Percentiles rank a stretch among this genome's conserved stretches.
phyloP scores from a whole-genome alignment of 495 filamentous ascomycete genomes.

The Poronia punctata region DNA sequence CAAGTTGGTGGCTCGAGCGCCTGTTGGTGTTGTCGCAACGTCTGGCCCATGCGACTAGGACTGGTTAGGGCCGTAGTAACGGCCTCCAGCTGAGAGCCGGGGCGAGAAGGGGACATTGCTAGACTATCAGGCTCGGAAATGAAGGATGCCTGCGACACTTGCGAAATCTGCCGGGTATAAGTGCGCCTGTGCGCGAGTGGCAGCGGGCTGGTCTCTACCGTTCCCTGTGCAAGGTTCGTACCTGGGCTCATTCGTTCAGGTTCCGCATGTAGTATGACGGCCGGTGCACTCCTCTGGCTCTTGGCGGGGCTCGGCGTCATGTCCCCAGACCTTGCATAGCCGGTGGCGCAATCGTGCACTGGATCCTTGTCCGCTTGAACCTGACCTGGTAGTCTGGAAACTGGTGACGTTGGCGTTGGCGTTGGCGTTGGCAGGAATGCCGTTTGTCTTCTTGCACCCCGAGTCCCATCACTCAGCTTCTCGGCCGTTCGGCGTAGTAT shows the following conservation, averaged over 20 bases:
- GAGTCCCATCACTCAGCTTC: slow-evolving; percentile 29
- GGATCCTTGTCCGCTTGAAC: not conserved
- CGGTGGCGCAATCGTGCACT: not conserved
- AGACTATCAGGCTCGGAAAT: slow-evolving; percentile 31
- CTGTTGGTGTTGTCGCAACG: not conserved
- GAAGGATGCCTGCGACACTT: slow-evolving; percentile 26
- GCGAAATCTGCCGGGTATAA: slow-evolving; percentile 12
- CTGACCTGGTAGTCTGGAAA: not conserved
- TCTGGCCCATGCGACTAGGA: slow-evolving; percentile 11
- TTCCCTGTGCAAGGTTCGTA: slow-evolving; percentile 3
- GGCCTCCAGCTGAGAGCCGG: slow-evolving; percentile 13
- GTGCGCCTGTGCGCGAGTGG: slow-evolving; percentile 12
- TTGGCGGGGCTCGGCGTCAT: slow-evolving; percentile 14
- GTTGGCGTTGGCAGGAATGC: slow-evolving; percentile 8
- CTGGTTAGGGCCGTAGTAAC: slow-evolving; percentile 18
- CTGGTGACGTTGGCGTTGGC: no score
- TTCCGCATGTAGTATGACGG: slow-evolving; percentile 15
- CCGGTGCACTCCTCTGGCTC: slow-evolving; percentile 24
- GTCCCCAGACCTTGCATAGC: not conserved
- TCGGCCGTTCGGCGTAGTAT: slow-evolving; percentile 38
- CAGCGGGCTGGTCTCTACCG: slow-evolving; percentile 6
- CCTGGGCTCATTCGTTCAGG: slow-evolving; percentile 10
- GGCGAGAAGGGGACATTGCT: slow-evolving; percentile 12
- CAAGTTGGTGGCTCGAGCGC: not conserved
- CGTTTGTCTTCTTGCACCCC: slow-evolving; percentile 21